phyloP scores from a whole-genome alignment of 306 rosid genomes.

The Coriaria nepalensis region DNA sequence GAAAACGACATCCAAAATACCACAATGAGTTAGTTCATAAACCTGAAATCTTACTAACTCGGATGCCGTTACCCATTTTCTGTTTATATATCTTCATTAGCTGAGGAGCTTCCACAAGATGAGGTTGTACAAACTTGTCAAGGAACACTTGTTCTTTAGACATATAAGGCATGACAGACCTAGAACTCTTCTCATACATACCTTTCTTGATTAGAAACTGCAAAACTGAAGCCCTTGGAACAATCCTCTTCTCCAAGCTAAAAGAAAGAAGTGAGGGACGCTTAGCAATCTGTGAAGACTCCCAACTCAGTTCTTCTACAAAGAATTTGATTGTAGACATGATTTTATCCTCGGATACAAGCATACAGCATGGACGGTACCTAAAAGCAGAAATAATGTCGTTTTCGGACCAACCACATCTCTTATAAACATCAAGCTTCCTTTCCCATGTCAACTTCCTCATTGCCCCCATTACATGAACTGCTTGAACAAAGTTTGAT shows the following conservation, averaged over 20 bases:
- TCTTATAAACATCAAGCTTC: constrained; percentile 22
- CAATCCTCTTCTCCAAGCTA: constrained; percentile 30
- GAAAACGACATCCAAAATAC: no score
- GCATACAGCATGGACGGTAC: constrained; percentile 24
- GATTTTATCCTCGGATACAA: constrained; percentile 21
- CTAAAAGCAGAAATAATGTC: constrained; percentile 20
- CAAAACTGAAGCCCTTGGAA: constrained; percentile 27
- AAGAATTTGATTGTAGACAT: constrained; percentile 24
- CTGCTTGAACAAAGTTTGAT: constrained; percentile 12
- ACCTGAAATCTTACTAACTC: no score
- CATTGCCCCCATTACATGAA: constrained; percentile 11
- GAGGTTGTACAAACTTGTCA: no score
- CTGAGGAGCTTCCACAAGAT: no score
- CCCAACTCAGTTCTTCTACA: constrained; percentile 21
- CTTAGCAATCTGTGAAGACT: constrained; percentile 11
- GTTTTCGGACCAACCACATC: constrained; percentile 47
- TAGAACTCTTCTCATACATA: background rate
- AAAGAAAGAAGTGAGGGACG: background rate
- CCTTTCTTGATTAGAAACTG: constrained; percentile 18
- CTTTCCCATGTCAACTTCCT: constrained; percentile 23
- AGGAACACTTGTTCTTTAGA: no score
- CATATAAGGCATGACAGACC: no score
- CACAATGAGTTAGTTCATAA: no score
- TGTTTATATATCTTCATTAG: no score
- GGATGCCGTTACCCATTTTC: no score